Evolutionary conservation across 2,329 filamentous ascomycete species (phyloP).

Genomic region (Moelleriella libera): DNA sequence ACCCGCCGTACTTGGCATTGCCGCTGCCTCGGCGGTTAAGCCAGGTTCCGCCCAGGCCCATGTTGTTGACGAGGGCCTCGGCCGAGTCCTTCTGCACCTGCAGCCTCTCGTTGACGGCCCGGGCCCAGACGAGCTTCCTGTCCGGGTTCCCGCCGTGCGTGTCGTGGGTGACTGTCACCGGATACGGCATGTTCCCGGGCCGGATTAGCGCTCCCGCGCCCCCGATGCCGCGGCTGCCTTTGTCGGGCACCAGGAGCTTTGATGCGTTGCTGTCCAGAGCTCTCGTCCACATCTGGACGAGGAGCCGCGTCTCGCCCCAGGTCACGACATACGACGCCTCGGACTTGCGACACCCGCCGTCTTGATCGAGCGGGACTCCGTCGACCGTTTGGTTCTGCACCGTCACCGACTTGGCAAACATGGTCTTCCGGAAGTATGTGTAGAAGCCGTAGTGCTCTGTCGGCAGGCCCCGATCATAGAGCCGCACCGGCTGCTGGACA

Average conservation of each 20-base stretch:
- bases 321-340: constrained; percentile 43
- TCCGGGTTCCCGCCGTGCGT: constrained; percentile 43
- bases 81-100: constrained; percentile 27
- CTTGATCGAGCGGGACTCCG: constrained; percentile 31
- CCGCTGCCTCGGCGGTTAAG: constrained; percentile 34
- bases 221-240: constrained; percentile 13
- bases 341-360: constrained; percentile 37
- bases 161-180: constrained; percentile 45
- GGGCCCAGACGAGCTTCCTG: constrained; percentile 40
- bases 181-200: constrained; percentile 50
- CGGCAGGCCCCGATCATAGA: constrained; percentile 68
- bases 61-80: constrained; percentile 32
- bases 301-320: constrained; percentile 45
- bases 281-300: constrained; percentile 53
- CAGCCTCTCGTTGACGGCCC: constrained; percentile 32
- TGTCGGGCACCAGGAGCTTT: constrained; percentile 17
- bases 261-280: constrained; percentile 28
- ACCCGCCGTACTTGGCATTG: constrained; percentile 38
- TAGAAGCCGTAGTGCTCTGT: constrained; percentile 93
- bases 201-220: constrained; percentile 18
- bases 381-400: constrained; percentile 29
- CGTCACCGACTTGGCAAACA: constrained; percentile 56
- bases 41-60: constrained; percentile 33
- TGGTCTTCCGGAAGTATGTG: constrained; percentile 75
- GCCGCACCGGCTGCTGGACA: constrained; percentile 61